Conservation (phyloP, 176 grass and related monocot genomes). For the Oryza officinalis region DNA sequence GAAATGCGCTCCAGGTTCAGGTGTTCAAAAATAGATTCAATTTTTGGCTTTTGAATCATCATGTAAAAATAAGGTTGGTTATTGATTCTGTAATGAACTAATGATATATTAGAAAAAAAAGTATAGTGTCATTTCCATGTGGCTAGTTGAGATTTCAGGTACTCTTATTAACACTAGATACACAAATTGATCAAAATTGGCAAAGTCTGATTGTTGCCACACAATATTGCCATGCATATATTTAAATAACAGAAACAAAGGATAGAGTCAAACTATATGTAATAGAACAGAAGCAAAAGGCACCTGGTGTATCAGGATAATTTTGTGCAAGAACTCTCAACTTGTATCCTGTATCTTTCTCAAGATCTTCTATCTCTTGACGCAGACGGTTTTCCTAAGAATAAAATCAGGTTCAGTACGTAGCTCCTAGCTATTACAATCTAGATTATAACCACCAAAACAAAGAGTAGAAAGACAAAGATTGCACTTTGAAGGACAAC, state of each 20-base stretch:
- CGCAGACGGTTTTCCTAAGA: slow-evolving; percentile 71
- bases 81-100: background rate
- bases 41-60: background rate
- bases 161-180: background rate
- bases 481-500: background rate
- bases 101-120: background rate
- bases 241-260: slow-evolving; percentile 12
- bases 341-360: slow-evolving; percentile 94
- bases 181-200: background rate
- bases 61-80: background rate
- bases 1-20: background rate
- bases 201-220: background rate
- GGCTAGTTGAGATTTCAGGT: background rate
- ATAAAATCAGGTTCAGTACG: background rate
- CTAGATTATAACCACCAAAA: background rate
- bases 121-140: background rate
- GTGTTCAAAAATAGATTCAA: background rate
- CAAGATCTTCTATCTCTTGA: slow-evolving; percentile 80
- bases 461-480: background rate
- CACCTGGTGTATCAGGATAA: slow-evolving; percentile 92
- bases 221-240: background rate
- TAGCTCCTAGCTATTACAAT: background rate
- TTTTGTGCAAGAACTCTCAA: slow-evolving; percentile 95
- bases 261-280: background rate
- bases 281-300: background rate